Base-by-base conservation (phyloP, 768 basidiomycete species). In the Collybia nuda region DNA sequence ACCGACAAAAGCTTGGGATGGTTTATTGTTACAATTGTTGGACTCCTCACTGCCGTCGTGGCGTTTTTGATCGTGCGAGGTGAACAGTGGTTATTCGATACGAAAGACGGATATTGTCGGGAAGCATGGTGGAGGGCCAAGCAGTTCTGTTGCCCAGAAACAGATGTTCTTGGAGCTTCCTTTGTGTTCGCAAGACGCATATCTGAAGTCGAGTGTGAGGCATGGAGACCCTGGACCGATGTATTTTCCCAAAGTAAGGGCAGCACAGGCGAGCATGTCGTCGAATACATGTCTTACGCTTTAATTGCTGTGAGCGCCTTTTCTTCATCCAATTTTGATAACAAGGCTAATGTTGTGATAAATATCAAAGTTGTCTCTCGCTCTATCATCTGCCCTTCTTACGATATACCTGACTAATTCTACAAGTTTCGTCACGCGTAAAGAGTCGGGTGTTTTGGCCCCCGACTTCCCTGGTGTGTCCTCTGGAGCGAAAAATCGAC, bases 341-440 rank as follows among this genome's bases (percentile, higher is more conserved):
- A 26, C 37, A 21, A n/a, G 14, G 18, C 18, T n/a, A 23, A 32
- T 44, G 4, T n/a, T 24, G 6, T 7, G 28, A 43, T 38, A 39
- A 17, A 22, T 37, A 15, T 51, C 43, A 15, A 48, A 97, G 93
- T 65, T 98, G 36, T 40, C 73, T 2, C 80, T 97, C 48, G 91
- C 96, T 0, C 69, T 82, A 5, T 58, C 73, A 3, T 90, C 95
- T 0, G 85, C 82, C 22, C 59, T 87, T n/a, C 77, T 98, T 47
- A 98, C 97, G 0, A 78, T 98, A 57, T 72, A 86, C 53, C 72
- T 99, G 17, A 95, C 95, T 2, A 83, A 92, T 1, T 98, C 96
- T 0, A 89, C 89, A 1, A 88, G 88, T 1, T 95, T 97, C 57
- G 71, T 81, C 17, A 94, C 92, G 0, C 84, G 90, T 48, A 98